A percentile compares a stretch with the other conserved stretches of the same genome.
Conservation (phyloP, 2,329 filamentous ascomycete species). For the Clonostachys solani region DNA sequence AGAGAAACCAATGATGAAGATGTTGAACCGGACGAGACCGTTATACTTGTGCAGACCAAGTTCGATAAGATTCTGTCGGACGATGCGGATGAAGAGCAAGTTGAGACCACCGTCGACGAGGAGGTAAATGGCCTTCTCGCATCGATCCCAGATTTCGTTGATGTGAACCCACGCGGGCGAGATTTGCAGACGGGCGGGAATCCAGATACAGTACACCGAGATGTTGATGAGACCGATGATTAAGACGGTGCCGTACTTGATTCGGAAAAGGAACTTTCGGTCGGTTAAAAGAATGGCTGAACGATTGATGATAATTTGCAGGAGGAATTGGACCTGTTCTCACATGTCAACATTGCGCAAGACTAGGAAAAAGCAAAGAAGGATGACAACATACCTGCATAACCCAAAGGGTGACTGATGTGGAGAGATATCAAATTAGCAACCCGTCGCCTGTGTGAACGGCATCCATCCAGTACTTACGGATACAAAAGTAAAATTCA, state of each 20-base stretch:
- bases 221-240: constrained; percentile 45
- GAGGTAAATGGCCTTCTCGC: constrained; percentile 45
- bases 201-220: constrained; percentile 49
- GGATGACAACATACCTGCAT: constrained; percentile 20
- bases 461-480: no score
- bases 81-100: constrained; percentile 41
- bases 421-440: no score
- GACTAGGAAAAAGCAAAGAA: no score
- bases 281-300: constrained; percentile 39
- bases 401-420: constrained; percentile 19
- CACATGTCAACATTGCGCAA: no score
- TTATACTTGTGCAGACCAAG: constrained; percentile 44
- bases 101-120: constrained; percentile 43
- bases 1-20: constrained; percentile 14
- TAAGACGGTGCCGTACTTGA: constrained; percentile 38
- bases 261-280: constrained; percentile 20
- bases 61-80: constrained; percentile 36
- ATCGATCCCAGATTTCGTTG: constrained; percentile 47
- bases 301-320: constrained; percentile 52
- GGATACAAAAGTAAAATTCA: not conserved
- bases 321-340: constrained; percentile 34
- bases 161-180: constrained; percentile 31
- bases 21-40: constrained; percentile 29
- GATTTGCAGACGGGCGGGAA: constrained; percentile 42
- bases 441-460: no score